Conservation (phyloP, 2,329 filamentous ascomycete genomes). For the Juglanconis juglandina region DNA sequence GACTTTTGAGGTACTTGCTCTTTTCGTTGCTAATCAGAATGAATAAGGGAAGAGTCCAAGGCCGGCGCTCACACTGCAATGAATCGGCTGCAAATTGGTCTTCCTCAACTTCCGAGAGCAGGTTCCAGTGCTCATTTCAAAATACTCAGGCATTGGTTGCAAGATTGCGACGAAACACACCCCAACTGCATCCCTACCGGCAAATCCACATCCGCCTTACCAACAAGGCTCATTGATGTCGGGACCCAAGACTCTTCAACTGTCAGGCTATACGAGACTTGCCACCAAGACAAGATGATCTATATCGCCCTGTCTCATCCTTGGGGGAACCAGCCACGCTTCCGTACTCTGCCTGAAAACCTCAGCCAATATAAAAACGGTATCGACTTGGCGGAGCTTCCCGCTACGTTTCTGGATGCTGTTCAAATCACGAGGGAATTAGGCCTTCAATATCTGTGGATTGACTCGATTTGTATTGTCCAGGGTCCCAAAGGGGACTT, state of each 20-base stretch:
- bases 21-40: no score
- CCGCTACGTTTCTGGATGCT: conserved; percentile 4
- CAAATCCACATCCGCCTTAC: not conserved
- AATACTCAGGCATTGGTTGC: conserved; percentile 17
- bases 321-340: conserved; percentile 16
- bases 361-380: not conserved
- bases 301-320: conserved; percentile 23
- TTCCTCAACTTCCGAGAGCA: not conserved
- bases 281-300: not conserved
- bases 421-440: not conserved
- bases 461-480: conserved; percentile 17
- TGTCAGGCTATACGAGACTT: conserved; percentile 15
- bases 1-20: not conserved
- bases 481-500: conserved; percentile 18
- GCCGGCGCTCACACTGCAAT: not conserved
- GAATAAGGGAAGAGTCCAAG: no score
- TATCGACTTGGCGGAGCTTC: not conserved
- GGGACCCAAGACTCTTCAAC: not conserved
- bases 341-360: not conserved
- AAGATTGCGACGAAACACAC: conserved; percentile 13
- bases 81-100: conserved; percentile 10
- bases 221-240: conserved; percentile 16
- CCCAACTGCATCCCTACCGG: not conserved
- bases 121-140: conserved; percentile 14
- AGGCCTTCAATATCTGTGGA: conserved; percentile 4